phyloP scores from a whole-genome alignment of 768 basidiomycete species.

The Suillus cothurnatus region DNA sequence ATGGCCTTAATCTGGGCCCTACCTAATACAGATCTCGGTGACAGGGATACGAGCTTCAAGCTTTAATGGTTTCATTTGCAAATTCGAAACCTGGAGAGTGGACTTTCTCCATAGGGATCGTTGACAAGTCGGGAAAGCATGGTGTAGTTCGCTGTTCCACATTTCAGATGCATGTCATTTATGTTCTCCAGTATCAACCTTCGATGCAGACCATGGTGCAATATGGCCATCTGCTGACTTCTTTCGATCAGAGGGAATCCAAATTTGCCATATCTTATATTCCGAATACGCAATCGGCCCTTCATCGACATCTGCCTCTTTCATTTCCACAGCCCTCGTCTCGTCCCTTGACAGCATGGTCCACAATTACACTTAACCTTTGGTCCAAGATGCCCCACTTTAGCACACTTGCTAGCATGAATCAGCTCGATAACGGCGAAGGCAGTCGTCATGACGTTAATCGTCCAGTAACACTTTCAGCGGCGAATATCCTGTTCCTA shows the following conservation, averaged over 20 bases:
- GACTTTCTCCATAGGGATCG: conserved; percentile 76
- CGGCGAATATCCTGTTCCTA: conserved; percentile 40
- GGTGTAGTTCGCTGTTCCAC: conserved; percentile 73
- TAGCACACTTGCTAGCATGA: conserved; percentile 44
- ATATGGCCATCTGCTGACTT: conserved; percentile 3
- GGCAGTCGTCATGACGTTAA: conserved; percentile 10
- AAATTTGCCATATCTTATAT: conserved; percentile 41
- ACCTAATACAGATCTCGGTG: conserved; percentile 23
- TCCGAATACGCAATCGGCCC: conserved; percentile 48
- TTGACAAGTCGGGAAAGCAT: conserved; percentile 59
- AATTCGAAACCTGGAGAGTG: conserved; percentile 69
- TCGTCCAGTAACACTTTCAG: conserved; percentile 15
- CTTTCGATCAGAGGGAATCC: conserved; percentile 51
- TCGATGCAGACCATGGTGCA: too few species aligned
- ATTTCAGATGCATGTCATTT: conserved; percentile 62
- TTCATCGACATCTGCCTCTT: conserved; percentile 76
- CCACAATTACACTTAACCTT: conserved; percentile 62
- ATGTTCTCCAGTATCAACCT: not conserved
- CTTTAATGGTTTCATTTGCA: conserved; percentile 79
- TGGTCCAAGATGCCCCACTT: conserved; percentile 64
- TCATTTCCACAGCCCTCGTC: conserved; percentile 59
- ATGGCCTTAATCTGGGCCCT: conserved; percentile 73
- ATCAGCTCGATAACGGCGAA: conserved; percentile 24
- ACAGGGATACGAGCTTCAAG: conserved; percentile 54
- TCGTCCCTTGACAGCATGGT: conserved; percentile 68